Evolutionary conservation across 139 green algal genomes (phyloP).

Genomic region (Astrephomene gubernaculifera): DNA sequence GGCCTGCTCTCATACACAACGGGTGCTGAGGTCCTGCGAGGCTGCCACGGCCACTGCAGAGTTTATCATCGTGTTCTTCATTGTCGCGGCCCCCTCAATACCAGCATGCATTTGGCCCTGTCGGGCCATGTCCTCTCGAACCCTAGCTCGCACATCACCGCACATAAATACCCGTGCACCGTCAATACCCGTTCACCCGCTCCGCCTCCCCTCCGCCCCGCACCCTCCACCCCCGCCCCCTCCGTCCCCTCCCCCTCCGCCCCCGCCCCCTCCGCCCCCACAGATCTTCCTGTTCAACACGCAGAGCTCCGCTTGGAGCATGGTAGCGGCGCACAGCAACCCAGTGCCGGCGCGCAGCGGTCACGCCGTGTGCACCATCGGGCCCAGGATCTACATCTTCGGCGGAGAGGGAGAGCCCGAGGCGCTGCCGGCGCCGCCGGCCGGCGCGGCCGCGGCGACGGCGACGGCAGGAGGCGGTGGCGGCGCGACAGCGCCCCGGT

Average conservation of each 20-base stretch:
- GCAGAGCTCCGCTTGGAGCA: not conserved
- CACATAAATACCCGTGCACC: too few relatives aligned
- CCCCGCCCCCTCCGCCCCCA: not conserved
- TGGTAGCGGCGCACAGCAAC: constrained; percentile 29
- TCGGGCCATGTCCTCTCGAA: too few relatives aligned
- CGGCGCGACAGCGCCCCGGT: not conserved
- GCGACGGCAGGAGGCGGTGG: not conserved
- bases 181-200: too few relatives aligned
- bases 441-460: too few relatives aligned
- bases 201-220: not conserved
- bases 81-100: too few relatives aligned
- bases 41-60: too few relatives aligned
- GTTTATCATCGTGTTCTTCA: too few relatives aligned
- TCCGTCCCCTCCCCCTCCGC: not conserved
- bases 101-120: too few relatives aligned
- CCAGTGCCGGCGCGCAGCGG: constrained; percentile 18
- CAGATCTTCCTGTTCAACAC: constrained; percentile 35
- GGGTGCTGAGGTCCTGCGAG: too few relatives aligned
- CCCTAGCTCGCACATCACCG: too few relatives aligned
- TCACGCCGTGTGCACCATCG: constrained; percentile 27
- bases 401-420: constrained; percentile 32
- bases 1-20: too few relatives aligned
- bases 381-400: constrained; percentile 21
- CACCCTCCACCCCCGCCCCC: not conserved
- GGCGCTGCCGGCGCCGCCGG: constrained; percentile 5